Percentiles rank a stretch among this genome's conserved stretches.
Evolutionary conservation across 345 rosid species (phyloP).

Genomic region (Clarkia xantiana): DNA sequence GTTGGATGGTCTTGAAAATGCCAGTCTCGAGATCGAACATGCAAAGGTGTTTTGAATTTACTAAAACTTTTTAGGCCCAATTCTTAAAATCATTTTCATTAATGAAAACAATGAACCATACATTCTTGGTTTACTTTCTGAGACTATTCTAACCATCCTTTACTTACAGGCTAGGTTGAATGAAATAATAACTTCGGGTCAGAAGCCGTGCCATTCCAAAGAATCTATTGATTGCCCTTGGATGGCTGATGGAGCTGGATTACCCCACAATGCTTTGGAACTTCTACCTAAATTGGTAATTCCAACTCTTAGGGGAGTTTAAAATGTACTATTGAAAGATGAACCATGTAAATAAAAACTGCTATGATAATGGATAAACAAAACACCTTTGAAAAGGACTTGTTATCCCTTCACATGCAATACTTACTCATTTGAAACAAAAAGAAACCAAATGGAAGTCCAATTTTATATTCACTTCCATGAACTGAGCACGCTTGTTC

Average conservation of each 20-base stretch:
- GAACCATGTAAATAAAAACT: too few species aligned
- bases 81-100: too few species aligned
- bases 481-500: too few species aligned
- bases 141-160: constrained; percentile 2
- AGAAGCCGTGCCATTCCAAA: constrained; percentile 31
- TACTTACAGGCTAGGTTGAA: constrained; percentile 66
- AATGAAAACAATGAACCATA: too few species aligned
- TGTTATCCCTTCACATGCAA: too few species aligned
- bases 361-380: too few species aligned
- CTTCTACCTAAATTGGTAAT: constrained; percentile 67
- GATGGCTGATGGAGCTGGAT: constrained; percentile 97
- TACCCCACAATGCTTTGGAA: constrained; percentile 68
- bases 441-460: too few species aligned
- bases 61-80: constrained; percentile 5
- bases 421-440: too few species aligned
- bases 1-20: constrained; percentile 97
- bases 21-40: constrained; percentile 83
- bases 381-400: too few species aligned
- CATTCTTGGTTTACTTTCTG: neutral
- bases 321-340: too few species aligned
- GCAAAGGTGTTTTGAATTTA: constrained; percentile 57
- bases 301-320: neutral
- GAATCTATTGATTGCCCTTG: constrained; percentile 63
- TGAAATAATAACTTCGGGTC: constrained; percentile 58
- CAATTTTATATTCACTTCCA: too few species aligned